phyloP scores from a whole-genome alignment of 1,284 basidiomycete species.

The Bjerkandera adusta region DNA sequence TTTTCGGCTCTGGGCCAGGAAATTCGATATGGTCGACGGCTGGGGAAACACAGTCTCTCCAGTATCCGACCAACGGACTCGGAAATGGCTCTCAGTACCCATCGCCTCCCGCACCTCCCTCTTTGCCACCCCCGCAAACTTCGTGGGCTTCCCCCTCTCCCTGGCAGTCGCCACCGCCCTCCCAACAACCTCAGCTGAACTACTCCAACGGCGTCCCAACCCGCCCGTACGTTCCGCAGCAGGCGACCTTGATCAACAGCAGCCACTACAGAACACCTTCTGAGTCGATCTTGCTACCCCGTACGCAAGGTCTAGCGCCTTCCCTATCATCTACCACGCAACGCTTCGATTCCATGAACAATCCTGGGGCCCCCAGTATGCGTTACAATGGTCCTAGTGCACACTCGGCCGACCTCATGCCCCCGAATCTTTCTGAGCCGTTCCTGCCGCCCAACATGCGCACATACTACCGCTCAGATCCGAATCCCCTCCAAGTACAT shows the following conservation, averaged over 20 bases:
- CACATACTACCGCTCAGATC: slow-evolving; percentile 1
- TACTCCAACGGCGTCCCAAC: neutral
- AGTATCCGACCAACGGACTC: slow-evolving; percentile 2
- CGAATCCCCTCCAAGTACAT: slow-evolving; percentile 14
- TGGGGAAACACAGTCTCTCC: neutral
- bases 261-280: slow-evolving; percentile 25
- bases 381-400: neutral
- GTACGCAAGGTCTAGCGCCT: slow-evolving; percentile 7
- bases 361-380: neutral
- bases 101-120: neutral
- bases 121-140: slow-evolving; percentile 6
- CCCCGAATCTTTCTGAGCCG: neutral
- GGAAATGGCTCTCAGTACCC: slow-evolving; percentile 5
- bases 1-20: slow-evolving; percentile 23
- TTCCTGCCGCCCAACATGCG: neutral
- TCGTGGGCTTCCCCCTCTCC: neutral
- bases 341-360: slow-evolving; percentile 14
- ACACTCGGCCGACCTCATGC: slow-evolving; percentile 1
- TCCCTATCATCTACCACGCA: slow-evolving; percentile 11
- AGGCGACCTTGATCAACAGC: slow-evolving; percentile 10
- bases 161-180: slow-evolving; percentile 11
- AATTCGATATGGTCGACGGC: slow-evolving; percentile 16
- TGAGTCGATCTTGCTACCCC: slow-evolving; percentile 17
- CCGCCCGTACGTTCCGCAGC: slow-evolving; percentile 4
- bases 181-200: slow-evolving; percentile 15